Evolutionary conservation across 306 rosid genomes (phyloP).

Genomic region (Lathyrus aphaca): DNA sequence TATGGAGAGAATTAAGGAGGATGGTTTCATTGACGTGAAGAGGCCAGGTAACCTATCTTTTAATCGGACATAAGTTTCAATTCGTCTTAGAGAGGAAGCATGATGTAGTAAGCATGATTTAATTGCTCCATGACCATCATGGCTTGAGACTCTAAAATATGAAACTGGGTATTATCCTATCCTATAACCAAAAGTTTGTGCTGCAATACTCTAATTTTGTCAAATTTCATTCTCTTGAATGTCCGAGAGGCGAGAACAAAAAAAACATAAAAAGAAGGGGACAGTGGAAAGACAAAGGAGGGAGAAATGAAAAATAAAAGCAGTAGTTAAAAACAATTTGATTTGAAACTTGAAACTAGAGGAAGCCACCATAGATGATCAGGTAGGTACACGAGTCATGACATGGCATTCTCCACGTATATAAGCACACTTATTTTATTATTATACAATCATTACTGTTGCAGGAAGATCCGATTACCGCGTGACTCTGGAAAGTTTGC

Average conservation of each 20-base stretch:
- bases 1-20: not conserved
- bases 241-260: not conserved
- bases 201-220: not conserved
- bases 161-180: not conserved
- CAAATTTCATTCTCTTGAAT: not conserved
- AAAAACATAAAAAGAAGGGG: no score
- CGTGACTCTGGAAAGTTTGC: constrained; percentile 74
- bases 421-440: constrained; percentile 13
- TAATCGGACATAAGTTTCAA: constrained; percentile 29
- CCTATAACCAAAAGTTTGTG: not conserved
- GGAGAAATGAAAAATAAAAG: not conserved
- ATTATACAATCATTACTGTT: constrained; percentile 35
- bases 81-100: constrained; percentile 24
- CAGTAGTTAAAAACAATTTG: not conserved
- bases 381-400: not conserved
- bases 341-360: not conserved
- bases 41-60: constrained; percentile 23
- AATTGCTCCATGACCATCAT: not conserved
- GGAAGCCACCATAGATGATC: not conserved
- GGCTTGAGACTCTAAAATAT: not conserved
- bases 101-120: not conserved
- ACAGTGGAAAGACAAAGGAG: not conserved
- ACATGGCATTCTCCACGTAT: not conserved
- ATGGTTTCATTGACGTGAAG: constrained; percentile 9
- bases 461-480: constrained; percentile 55